Evolutionary conservation across 2,329 filamentous ascomycete genomes (phyloP), one percentile per base, ranked within the genome.

Genomic region (Alternaria brassicicola): DNA sequence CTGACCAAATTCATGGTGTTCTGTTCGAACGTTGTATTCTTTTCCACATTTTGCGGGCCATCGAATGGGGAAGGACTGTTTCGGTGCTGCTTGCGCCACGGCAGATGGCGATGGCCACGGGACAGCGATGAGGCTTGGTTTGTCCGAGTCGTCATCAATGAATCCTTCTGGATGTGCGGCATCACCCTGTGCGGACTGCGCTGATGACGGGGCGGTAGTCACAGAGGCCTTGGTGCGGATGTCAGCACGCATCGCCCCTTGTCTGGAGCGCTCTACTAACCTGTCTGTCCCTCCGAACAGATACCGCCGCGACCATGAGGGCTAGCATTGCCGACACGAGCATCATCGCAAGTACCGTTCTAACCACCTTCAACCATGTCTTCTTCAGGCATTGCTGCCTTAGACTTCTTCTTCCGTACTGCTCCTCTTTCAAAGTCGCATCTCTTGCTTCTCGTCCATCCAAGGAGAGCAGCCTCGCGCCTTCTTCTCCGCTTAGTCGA

Each of bases 21-120:
- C 70, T 2, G 63, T 72, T 50, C 69, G 73, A 15, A 70, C 64
- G 21, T 71, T 75, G 65, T 76, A 76, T 21, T 72, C 58, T 47
- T 71, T 74, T 10, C 72, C 71, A 38, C 74, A 77, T 35, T 63
- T 66, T n/a, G 63, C 55, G 13, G 74, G 74, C 74, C 74, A 77
- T 30, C 73, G 67, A n/a, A 76, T 76, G 2, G 74, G 74, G 48
- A 72, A 76, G 6, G 60, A 57, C 33, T 71, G 50, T 42, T 65
- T 65, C 1, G 51, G 38, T 30, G 55, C 33, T 33, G 62, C 49
- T 9, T 63, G 61, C 23, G 60, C 36, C 19, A 42, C 19, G 39
- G 65, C 39, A 8, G 57, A 62, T 17, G 61, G 61, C 8, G 65
- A 58, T 31, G 68, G 65, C 56, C 62, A 64, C 12, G 62, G 43